These are phyloP conservation scores for Septoria petroselini DNA, from an alignment of 2,329 filamentous ascomycete genomes.

Conservation along the genomic window DNA sequence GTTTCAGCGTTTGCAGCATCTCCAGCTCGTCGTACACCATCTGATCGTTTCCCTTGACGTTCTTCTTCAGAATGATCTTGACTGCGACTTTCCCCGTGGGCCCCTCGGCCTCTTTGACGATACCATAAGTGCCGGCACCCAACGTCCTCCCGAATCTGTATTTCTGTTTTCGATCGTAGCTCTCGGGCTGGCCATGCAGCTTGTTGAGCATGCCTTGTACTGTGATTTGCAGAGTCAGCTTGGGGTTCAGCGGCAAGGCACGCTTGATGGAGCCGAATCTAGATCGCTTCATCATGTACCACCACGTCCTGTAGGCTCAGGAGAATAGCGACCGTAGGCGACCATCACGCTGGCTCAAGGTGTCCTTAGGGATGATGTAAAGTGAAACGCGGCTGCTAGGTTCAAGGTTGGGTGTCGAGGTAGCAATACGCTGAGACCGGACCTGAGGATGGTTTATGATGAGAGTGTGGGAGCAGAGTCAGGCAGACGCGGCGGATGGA, in stretches of 20 bases:
- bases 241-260: conserved; percentile 17
- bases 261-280: conserved; percentile 20
- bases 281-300: conserved; percentile 14
- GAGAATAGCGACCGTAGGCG: conserved; percentile 7
- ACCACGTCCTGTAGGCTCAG: conserved; percentile 14
- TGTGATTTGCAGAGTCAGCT: conserved; percentile 25
- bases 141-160: conserved; percentile 92
- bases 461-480: conserved; percentile 1
- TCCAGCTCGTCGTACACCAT: conserved; percentile 98
- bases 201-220: conserved; percentile 73
- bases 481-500: neutral
- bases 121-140: conserved; percentile 95
- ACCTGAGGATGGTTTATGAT: conserved; percentile 11
- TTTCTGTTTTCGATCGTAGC: conserved; percentile 96
- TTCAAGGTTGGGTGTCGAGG: conserved; percentile 14
- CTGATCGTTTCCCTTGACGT: conserved; percentile 94
- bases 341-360: conserved; percentile 13
- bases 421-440: conserved; percentile 14
- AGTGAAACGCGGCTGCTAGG: conserved; percentile 19
- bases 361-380: conserved; percentile 13
- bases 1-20: conserved; percentile 85
- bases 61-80: conserved; percentile 99
- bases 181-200: conserved; percentile 93
- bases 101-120: conserved; percentile 90
- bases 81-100: conserved; percentile 83